Evolutionary conservation across 345 rosid genomes (phyloP).

Genomic region (Brassica juncea): DNA sequence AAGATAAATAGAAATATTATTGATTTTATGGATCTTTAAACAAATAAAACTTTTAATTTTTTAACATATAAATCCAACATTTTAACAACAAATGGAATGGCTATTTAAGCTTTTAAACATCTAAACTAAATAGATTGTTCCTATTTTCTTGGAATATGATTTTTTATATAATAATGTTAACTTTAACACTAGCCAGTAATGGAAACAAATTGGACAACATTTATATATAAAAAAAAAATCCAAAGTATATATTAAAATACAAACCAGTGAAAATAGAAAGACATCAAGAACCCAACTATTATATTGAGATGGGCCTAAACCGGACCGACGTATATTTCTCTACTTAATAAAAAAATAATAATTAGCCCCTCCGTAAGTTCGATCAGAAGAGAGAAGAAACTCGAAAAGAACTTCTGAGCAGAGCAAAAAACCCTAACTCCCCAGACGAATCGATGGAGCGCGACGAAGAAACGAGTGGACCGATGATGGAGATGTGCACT

Average conservation of each 20-base stretch:
- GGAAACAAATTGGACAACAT: not conserved
- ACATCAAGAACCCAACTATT: not conserved
- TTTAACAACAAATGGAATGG: too few relatives aligned
- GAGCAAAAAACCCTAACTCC: slow-evolving; percentile 31
- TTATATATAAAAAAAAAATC: too few relatives aligned
- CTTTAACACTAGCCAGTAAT: not conserved
- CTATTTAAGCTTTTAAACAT: too few relatives aligned
- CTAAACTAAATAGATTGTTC: too few relatives aligned
- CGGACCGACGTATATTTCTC: slow-evolving; percentile 24
- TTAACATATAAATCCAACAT: too few relatives aligned
- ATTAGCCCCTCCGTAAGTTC: not conserved
- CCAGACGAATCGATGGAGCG: slow-evolving; percentile 60
- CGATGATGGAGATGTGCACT: slow-evolving; percentile 64
- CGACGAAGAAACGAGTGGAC: slow-evolving; percentile 58
- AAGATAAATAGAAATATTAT: too few relatives aligned
- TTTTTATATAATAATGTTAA: not conserved
- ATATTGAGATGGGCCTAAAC: slow-evolving; percentile 35
- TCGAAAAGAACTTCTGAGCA: not conserved
- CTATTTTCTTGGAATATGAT: too few relatives aligned
- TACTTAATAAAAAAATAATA: not conserved
- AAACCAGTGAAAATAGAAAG: not conserved
- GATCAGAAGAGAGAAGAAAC: not conserved
- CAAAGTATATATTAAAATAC: not conserved
- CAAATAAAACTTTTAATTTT: too few relatives aligned
- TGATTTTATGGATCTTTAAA: too few relatives aligned